These are phyloP conservation scores for Verruconis gallopava DNA, from an alignment of 2,329 filamentous ascomycete species.

Conservation along the genomic window DNA sequence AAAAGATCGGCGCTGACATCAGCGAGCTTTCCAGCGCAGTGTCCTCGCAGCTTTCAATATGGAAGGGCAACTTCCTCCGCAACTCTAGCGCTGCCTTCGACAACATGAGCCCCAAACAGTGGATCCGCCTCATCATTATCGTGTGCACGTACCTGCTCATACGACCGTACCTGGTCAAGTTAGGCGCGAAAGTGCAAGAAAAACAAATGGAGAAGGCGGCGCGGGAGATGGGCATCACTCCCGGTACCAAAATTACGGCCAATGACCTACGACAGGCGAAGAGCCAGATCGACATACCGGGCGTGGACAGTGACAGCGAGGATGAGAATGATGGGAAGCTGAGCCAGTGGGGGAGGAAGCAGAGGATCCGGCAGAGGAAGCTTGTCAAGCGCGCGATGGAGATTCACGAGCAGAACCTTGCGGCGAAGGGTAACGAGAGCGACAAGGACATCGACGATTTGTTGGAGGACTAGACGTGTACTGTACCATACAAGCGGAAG, in stretches of 20 bases:
- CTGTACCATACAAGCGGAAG: too few relatives aligned
- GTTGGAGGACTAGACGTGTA: constrained; percentile 38
- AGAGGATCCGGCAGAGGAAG: constrained; percentile 53
- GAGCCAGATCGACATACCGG: constrained; percentile 40
- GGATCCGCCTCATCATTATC: constrained; percentile 56
- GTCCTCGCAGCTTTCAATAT: constrained; percentile 17
- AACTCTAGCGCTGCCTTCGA: constrained; percentile 32
- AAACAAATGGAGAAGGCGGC: constrained; percentile 43
- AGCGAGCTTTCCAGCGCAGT: constrained; percentile 3
- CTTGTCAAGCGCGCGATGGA: constrained; percentile 54
- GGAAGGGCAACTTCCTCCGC: constrained; percentile 22
- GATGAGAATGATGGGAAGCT: constrained; percentile 29
- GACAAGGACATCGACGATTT: constrained; percentile 67
- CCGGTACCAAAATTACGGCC: constrained; percentile 22
- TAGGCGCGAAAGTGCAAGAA: constrained; percentile 50
- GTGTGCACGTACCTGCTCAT: constrained; percentile 61
- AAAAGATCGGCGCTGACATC: constrained; percentile 4
- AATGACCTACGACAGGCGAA: constrained; percentile 19
- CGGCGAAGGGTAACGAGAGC: constrained; percentile 51
- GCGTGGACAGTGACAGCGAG: constrained; percentile 33
- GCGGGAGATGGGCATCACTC: constrained; percentile 23
- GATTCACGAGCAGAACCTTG: constrained; percentile 42
- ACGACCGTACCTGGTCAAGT: constrained; percentile 60
- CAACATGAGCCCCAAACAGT: constrained; percentile 31
- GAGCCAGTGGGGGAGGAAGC: constrained; percentile 55